Base-by-base conservation (phyloP, 768 basidiomycete species). In the Tulasnella calospora region DNA sequence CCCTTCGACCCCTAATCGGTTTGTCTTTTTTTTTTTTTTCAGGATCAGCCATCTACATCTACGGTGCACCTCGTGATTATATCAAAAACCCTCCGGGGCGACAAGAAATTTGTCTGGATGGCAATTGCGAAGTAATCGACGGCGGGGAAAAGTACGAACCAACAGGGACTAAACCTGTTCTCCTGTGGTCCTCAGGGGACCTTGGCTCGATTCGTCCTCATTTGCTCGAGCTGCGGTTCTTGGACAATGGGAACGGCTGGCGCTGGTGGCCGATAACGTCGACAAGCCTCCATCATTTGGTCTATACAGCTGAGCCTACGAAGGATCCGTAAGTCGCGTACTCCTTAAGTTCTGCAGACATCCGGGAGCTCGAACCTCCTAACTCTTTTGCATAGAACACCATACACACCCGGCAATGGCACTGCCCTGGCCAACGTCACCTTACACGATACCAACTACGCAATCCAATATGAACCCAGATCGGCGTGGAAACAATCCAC, bases 401-500 rank as follows among this genome's bases (percentile, higher is more conserved):
- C 71, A 6, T 72, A 72, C 38, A 72, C n/a, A 40, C 71, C 71
- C n/a, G 38, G 7, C 36, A 41, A 40, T 33, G 71, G 71, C 27
- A 46, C 71, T 15, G 71, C 36, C 8, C 36, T 72, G 44, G 71
- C 71, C 36, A 72, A 72, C n/a, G 71, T 72, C 12, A 72, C 71
- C 2, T 46, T 72, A 30, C 38, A 72, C n/a, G 71, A 72, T 13
- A 72, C 71, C 71, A 72, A 72, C 44, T 72, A 72, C 71, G 71
- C 71, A 13, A 21, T 72, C 8, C 3, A 38, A 38, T 72, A 72
- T 46, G 44, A 72, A 40, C 71, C 71, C 38, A n/a, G n/a, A 40
- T 3, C 3, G 17, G n/a, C 36, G 6, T 72, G 71, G 71, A 3
- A 72, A 3, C 36, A 38, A 36, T 41, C 44, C 5, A 72, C 44